Base-by-base conservation (phyloP, 306 rosid genomes). In the Calophaca sinica region DNA sequence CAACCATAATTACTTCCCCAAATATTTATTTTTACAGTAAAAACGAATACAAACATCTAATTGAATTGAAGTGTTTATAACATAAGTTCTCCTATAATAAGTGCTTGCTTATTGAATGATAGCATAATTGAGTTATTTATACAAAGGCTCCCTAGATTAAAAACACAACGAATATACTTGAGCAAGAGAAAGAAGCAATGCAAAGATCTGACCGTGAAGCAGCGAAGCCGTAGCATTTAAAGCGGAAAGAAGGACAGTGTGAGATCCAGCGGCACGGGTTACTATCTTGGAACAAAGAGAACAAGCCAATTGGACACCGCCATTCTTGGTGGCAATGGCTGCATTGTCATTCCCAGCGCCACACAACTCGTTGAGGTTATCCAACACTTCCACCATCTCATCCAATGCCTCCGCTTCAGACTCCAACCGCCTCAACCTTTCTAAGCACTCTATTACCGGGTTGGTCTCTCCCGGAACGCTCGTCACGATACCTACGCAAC, bases 381-480 rank as follows among this genome's bases (percentile, higher is more conserved):
- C 82, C 13, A 92, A 74, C 59, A 71, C 80, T 44, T 58, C 73
- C 20, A 55, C 88, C 20, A 81, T 15, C 62, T 62, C 13, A 65
- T 77, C 79, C 58, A 81, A 71, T 48, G 52, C 50, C 41, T 12
- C 33, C 0, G 14, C 4, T 69, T 59, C 49, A 12, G 61, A 53
- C 11, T 50, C 70, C 64, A 94, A 60, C 69, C 74, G 72, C 63
- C 52, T 88, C 83, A 94, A 38, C 79, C 75, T 58, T 3, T 87
- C 87, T 82, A 94, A 52, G 69, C 96, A 80, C 64, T 68, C 83
- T 13, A 92, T 72, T 58, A 94, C 88, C 9, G 96, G 97, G 70
- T 90, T 77, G 39, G 83, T 81, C 74, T 89, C 91, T 9, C 97
- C 97, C 0, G 98, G 96, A 41, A 87, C 79, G 69, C 89, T 86